A percentile compares a stretch with the other conserved stretches of the same genome.
Evolutionary conservation across 2,329 filamentous ascomycete genomes (phyloP).

Genomic region (Byssochlamys sp.): DNA sequence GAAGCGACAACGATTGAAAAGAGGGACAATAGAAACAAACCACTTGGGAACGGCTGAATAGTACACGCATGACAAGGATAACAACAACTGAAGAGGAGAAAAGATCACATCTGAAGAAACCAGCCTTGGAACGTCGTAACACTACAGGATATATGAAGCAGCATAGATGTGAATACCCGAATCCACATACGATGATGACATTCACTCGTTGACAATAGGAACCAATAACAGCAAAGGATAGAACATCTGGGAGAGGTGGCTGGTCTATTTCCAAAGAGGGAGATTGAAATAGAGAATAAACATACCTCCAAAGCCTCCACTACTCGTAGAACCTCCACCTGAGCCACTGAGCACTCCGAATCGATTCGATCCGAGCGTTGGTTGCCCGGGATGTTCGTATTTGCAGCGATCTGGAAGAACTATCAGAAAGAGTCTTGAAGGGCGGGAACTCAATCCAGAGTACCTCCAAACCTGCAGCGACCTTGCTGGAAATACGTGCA

Average conservation of each 20-base stretch:
- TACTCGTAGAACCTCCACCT: background rate
- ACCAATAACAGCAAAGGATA: background rate
- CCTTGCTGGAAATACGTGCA: slow-evolving; percentile 59
- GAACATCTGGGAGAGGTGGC: background rate
- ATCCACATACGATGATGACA: background rate
- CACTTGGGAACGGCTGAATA: background rate
- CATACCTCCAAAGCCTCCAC: slow-evolving; percentile 34
- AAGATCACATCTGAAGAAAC: background rate
- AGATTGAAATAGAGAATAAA: slow-evolving; percentile 3
- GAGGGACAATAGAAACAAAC: background rate
- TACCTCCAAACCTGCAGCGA: slow-evolving; percentile 57
- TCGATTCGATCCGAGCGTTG: slow-evolving; percentile 41
- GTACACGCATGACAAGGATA: background rate
- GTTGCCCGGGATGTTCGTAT: slow-evolving; percentile 47
- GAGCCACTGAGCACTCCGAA: slow-evolving; percentile 43
- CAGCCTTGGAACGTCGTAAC: background rate
- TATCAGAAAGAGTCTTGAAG: slow-evolving; percentile 8
- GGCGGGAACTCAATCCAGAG: slow-evolving; percentile 1
- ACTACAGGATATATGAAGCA: background rate
- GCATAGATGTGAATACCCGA: background rate
- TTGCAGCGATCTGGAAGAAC: slow-evolving; percentile 45
- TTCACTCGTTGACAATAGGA: background rate
- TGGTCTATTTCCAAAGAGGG: background rate
- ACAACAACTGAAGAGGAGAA: background rate
- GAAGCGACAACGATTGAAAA: background rate